phyloP scores from a whole-genome alignment of 805 yeast genomes.

The Candida ficus region DNA sequence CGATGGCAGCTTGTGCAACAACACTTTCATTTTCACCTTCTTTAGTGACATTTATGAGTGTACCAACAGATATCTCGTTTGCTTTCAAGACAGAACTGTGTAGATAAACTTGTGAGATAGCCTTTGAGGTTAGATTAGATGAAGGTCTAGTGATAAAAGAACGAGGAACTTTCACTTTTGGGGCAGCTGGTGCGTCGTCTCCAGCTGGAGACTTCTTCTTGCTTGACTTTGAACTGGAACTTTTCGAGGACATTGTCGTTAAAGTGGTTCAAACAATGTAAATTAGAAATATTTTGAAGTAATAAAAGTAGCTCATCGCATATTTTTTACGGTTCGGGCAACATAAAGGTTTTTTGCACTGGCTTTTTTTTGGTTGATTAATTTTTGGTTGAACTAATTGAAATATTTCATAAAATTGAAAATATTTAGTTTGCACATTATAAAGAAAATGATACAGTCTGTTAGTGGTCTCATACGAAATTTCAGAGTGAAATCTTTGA shows the following conservation, averaged over 20 bases:
- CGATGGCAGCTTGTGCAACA: slow-evolving; percentile 37
- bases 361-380: too few relatives aligned
- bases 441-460: not conserved
- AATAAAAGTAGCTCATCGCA: slow-evolving; percentile 1
- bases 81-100: slow-evolving; percentile 42
- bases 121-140: slow-evolving; percentile 25
- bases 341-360: not conserved
- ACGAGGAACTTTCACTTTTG: slow-evolving; percentile 33
- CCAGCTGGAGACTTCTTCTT: slow-evolving; percentile 11
- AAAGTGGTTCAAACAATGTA: not conserved
- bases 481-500: too few relatives aligned
- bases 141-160: slow-evolving; percentile 36
- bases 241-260: slow-evolving; percentile 6
- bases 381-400: too few relatives aligned
- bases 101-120: slow-evolving; percentile 33
- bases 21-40: slow-evolving; percentile 41
- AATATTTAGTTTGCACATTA: too few relatives aligned
- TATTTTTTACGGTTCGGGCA: not conserved
- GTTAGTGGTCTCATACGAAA: not conserved
- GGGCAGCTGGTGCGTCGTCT: slow-evolving; percentile 17
- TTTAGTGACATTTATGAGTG: slow-evolving; percentile 40
- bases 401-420: too few relatives aligned
- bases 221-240: slow-evolving; percentile 5
- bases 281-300: not conserved
- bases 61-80: slow-evolving; percentile 40